Evolutionary conservation across 2,329 filamentous ascomycete genomes (phyloP), one percentile per base, ranked within the genome.

Genomic region (Torrubiellomyces zombiae): DNA sequence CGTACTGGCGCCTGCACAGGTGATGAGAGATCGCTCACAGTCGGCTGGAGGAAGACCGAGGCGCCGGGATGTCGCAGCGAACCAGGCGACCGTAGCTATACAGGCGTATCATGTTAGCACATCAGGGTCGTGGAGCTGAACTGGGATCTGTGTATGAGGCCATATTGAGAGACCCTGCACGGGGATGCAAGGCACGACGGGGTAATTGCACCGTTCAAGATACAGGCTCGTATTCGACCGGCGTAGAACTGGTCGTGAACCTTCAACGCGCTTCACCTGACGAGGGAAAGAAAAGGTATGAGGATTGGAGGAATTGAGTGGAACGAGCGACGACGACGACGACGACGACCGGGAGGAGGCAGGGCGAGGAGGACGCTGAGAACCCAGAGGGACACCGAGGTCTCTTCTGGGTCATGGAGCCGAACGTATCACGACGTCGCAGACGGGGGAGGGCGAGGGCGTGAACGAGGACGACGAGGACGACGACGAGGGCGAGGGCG

Each of bases 11-110:
- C 3, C 10, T 14, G 16, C 12, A 20, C 4, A 13, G 4, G 8
- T 8, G 9, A 11, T 5, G 3, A 14, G 9, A 15, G 6, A 14
- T 11, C 24, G 77, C 86, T 72, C 63, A 95, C 89, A 98, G 76
- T 56, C 89, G 75, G 60, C 82, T 93, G 23, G 78, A 81, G 4
- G 86, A 83, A 36, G 85, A 93, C 36, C 89, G 77, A 26, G 89
- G 89, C 33, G 89, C 89, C 38, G 89, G 89, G 47, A 98, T 98
- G 49, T 98, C 89, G 56, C 89, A 98, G 43, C 89, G 86, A 43
- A 98, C 89, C 39, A 98, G 78, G 39, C 89, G 83, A 38, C 89
- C 89, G 62, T 94, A 98, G 55, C 86, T 95, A 48, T 26, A 41
- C 29, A 33, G 41, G 32, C 44, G 27, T 9, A 11, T 30, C 38